Base-by-base conservation (phyloP, 106 monocot species). In the Platanthera zijinensis region DNA sequence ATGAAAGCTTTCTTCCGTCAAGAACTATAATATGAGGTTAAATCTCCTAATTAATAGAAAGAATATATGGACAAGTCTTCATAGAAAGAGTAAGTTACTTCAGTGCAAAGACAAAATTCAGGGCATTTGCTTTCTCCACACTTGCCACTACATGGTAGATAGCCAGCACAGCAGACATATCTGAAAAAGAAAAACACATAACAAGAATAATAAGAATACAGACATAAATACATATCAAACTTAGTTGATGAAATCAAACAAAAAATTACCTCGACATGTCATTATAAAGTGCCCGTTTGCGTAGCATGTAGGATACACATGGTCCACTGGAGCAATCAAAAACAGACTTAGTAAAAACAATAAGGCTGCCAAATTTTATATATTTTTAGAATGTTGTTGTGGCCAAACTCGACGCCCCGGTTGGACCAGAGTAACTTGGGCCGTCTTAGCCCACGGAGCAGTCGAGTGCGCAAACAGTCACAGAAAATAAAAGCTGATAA, bases 221-320 rank as follows among this genome's bases (percentile, higher is more conserved):
- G 18, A 32, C 66, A 30, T 6, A 66, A 66, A 66, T 66, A 30
- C 30, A 32, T 28, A 39, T 13, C 25, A 66, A 66, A 10, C 0
- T n/a, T 14, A 71, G 30, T 53, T 5, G 77, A 49, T 28, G 11
- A 59, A 62, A 74, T 45, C 9, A 78, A 67, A 69, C 10, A 50
- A 17, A 62, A 32, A 52, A 12, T 59, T 85, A 97, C 96, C 96
- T 97, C 73, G 96, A 94, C 96, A 97, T 97, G 80, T 94, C 96
- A 88, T 97, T 91, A 56, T 97, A 94, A 71, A 97, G 88, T 78
- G 96, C 96, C n/a, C 96, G 80, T 77, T 93, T 97, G 22, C 96
- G 93, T 51, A 94, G 96, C 86, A 94, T 87, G 83, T 94, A 97
- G n/a, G 96, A 97, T 18, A 94, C 89, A 77, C 96, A 97, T 50